A percentile compares a stretch with the other conserved stretches of the same genome.
These are phyloP conservation scores for Verticillium longisporum DNA, from an alignment of 2,329 filamentous ascomycete species.

Conservation along the genomic window DNA sequence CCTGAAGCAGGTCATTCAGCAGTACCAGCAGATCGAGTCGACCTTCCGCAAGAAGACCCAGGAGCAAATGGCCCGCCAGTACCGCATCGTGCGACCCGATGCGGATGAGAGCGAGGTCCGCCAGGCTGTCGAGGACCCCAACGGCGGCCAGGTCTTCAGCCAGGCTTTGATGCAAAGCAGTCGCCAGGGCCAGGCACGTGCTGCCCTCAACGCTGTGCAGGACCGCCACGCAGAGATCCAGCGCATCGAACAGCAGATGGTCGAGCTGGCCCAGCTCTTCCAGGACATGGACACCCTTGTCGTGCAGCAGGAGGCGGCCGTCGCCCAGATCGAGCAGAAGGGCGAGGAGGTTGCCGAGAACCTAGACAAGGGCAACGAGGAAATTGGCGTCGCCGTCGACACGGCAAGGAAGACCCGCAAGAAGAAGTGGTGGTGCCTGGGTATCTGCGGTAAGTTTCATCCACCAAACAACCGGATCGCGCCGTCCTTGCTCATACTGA, in stretches of 20 bases:
- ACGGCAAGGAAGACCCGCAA: slow-evolving; percentile 74
- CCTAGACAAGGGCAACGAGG: slow-evolving; percentile 75
- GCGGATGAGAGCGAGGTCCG: slow-evolving; percentile 72
- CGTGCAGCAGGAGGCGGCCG: slow-evolving; percentile 74
- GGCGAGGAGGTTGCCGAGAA: slow-evolving; percentile 80
- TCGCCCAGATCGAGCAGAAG: slow-evolving; percentile 78
- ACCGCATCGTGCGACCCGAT: slow-evolving; percentile 80
- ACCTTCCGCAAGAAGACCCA: slow-evolving; percentile 74
- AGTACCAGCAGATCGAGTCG: slow-evolving; percentile 75
- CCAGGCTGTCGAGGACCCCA: slow-evolving; percentile 65
- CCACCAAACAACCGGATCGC: not conserved
- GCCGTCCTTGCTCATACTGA: slow-evolving; percentile 3
- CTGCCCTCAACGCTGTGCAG: slow-evolving; percentile 71
- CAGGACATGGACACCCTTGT: slow-evolving; percentile 82
- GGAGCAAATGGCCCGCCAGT: slow-evolving; percentile 82
- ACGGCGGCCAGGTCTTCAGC: slow-evolving; percentile 67
- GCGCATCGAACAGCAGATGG: slow-evolving; percentile 88
- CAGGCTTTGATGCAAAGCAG: slow-evolving; percentile 79
- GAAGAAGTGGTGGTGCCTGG: slow-evolving; percentile 97
- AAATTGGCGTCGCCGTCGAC: slow-evolving; percentile 74
- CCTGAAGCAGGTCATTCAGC: slow-evolving; percentile 72
- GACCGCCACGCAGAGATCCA: slow-evolving; percentile 80
- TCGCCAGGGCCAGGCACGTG: slow-evolving; percentile 73
- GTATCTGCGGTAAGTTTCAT: slow-evolving; percentile 53
- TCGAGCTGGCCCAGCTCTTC: slow-evolving; percentile 81